Conservation (phyloP, 2,329 filamentous ascomycete species). For the Aspergillus sp. region DNA sequence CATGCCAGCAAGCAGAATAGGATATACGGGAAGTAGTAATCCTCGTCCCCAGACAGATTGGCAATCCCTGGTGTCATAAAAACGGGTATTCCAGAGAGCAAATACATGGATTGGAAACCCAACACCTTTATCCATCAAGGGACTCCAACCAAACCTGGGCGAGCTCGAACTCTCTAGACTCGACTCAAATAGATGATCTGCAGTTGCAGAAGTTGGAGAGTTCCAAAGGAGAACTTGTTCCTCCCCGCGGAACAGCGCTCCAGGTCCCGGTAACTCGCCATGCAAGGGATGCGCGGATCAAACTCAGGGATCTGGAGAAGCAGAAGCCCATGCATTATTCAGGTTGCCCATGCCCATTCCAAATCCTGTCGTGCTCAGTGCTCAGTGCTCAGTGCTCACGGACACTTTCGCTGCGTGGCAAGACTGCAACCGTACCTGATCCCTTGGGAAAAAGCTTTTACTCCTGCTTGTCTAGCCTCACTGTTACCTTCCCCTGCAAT, state of each 20-base stretch:
- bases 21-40: neutral
- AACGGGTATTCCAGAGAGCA: constrained; percentile 6
- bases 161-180: neutral
- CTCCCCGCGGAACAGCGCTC: constrained; percentile 7
- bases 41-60: neutral
- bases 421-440: neutral
- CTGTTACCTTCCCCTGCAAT: neutral
- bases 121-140: constrained; percentile 13
- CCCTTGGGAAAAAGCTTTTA: neutral
- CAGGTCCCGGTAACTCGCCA: constrained; percentile 2
- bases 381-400: neutral
- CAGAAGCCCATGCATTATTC: no score
- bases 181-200: constrained; percentile 7
- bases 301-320: constrained; percentile 10
- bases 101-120: constrained; percentile 17
- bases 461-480: neutral
- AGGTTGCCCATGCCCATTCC: neutral
- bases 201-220: constrained; percentile 5
- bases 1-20: neutral
- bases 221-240: constrained; percentile 4
- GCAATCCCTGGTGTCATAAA: neutral
- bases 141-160: neutral
- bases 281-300: constrained; percentile 21
- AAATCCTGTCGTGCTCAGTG: no score
- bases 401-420: neutral